Conservation (phyloP, 2,329 filamentous ascomycete genomes). For the Colletotrichum tanaceti region DNA sequence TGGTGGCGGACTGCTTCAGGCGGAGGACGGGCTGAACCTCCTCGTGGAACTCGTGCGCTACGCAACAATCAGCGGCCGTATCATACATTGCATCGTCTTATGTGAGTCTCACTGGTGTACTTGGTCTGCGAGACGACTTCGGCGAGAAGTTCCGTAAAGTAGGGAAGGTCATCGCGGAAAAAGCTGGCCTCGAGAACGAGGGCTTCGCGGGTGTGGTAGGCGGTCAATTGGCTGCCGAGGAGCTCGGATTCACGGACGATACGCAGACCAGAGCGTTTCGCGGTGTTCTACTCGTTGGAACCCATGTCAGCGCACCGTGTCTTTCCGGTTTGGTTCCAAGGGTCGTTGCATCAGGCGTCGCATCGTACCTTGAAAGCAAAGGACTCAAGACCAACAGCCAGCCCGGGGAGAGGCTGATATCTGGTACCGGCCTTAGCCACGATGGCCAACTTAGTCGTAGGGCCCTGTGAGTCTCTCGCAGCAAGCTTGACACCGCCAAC, state of each 20-base stretch:
- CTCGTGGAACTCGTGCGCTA: conserved; percentile 92
- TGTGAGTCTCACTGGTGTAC: conserved; percentile 74
- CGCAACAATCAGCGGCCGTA: conserved; percentile 35
- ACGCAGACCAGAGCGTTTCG: conserved; percentile 87
- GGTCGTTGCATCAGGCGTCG: conserved; percentile 8
- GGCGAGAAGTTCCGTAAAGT: conserved; percentile 94
- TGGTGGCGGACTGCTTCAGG: conserved; percentile 76
- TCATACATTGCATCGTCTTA: conserved; percentile 1
- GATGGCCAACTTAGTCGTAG: conserved; percentile 89
- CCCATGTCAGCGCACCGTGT: conserved; percentile 32
- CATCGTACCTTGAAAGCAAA: conserved; percentile 92
- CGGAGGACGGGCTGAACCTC: conserved; percentile 83
- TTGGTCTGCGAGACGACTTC: conserved; percentile 91
- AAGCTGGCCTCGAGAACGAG: conserved; percentile 94
- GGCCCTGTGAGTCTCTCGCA: conserved; percentile 87
- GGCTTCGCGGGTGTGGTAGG: conserved; percentile 93
- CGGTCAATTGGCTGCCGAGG: conserved; percentile 87
- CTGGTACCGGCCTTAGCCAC: conserved; percentile 95
- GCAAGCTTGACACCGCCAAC: conserved; percentile 91
- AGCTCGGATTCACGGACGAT: conserved; percentile 97
- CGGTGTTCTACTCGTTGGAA: conserved; percentile 74
- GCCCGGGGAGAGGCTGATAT: conserved; percentile 89
- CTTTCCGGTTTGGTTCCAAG: neutral
- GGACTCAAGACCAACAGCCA: conserved; percentile 89
- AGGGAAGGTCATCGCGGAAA: conserved; percentile 93